phyloP scores from a whole-genome alignment of 2,329 filamentous ascomycete species.

The Stemphylium vesicarium region DNA sequence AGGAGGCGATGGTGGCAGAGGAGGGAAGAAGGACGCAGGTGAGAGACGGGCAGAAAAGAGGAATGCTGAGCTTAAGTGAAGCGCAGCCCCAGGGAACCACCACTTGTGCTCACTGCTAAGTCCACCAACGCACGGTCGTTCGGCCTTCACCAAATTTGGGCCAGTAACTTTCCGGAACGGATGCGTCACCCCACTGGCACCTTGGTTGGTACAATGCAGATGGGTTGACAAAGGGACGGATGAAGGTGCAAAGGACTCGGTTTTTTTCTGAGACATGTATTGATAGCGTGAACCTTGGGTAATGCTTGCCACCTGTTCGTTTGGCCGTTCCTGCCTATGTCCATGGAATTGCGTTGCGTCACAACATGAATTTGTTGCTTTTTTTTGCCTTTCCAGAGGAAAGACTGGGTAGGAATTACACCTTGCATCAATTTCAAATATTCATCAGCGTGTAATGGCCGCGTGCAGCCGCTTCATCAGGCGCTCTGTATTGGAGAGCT shows the following conservation, averaged over 20 bases:
- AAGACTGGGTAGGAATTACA: not conserved
- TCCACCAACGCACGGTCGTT: constrained; percentile 30
- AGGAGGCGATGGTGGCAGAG: constrained; percentile 22
- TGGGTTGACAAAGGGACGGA: not conserved
- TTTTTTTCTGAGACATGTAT: not conserved
- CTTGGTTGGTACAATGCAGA: not conserved
- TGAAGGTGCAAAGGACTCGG: not conserved
- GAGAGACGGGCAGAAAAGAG: constrained; percentile 30
- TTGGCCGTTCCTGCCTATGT: constrained; percentile 15
- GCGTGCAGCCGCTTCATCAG: not conserved
- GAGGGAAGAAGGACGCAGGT: constrained; percentile 24
- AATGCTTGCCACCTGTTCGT: constrained; percentile 12
- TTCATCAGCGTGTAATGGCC: not conserved
- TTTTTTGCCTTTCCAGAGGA: not conserved
- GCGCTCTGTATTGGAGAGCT: not conserved
- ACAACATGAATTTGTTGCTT: not conserved
- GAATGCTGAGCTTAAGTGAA: constrained; percentile 43
- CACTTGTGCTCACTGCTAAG: constrained; percentile 25
- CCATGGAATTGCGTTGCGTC: constrained; percentile 10
- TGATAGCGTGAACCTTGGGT: not conserved
- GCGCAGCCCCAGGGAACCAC: constrained; percentile 29
- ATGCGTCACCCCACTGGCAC: constrained; percentile 15
- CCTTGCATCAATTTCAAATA: not conserved
- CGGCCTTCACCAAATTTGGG: constrained; percentile 33
- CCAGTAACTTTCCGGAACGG: constrained; percentile 32